Evolutionary conservation across 176 grass and related monocot genomes (phyloP), one percentile per base, ranked within the genome.

Genomic region (Dendrocalamus sinicus): DNA sequence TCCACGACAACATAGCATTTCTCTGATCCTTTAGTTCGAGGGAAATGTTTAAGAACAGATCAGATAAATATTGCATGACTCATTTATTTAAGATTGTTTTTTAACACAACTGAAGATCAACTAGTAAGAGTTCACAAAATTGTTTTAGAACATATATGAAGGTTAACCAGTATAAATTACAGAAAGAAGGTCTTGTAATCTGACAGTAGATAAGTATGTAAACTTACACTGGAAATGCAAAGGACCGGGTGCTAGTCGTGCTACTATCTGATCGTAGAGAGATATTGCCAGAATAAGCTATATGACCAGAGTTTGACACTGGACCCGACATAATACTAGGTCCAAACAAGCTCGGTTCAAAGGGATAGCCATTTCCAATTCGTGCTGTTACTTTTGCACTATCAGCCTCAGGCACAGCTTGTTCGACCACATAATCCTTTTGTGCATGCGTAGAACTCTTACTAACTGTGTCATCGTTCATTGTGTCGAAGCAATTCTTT

Each of bases 161-260:
- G 48, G 26, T 75, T 32, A 24, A 12, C n/a, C 12, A 50, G 19
- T 60, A 52, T n/a, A 54, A 46, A 7, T 24, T 26, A 61, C 11
- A 44, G 40, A 57, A 8, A 43, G 14, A 19, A 58, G 5, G 24
- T 19, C n/a, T 35, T 58, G 28, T 8, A 16, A 70, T 35, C 46
- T 72, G 2, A 67, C 26, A 50, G 48, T 57, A 55, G 64, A 64
- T 12, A 20, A 47, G 67, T 9, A 51, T 9, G 6, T 45, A 67
- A 32, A 81, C 95, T 90, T 91, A 95, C 95, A 97, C 87, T 47
- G 95, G 95, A 86, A 97, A 97, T 69, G 95, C 92, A 5, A 97
- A 97, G 70, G 95, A 97, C 17, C 89, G 87, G 60, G 95, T 86
- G 81, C 95, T 95, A 48, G 91, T 95, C 5, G 94, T 85, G 82